phyloP scores from a whole-genome alignment of 371 early-diverging fungal species.

The Syncephalastrum contaminatum region DNA sequence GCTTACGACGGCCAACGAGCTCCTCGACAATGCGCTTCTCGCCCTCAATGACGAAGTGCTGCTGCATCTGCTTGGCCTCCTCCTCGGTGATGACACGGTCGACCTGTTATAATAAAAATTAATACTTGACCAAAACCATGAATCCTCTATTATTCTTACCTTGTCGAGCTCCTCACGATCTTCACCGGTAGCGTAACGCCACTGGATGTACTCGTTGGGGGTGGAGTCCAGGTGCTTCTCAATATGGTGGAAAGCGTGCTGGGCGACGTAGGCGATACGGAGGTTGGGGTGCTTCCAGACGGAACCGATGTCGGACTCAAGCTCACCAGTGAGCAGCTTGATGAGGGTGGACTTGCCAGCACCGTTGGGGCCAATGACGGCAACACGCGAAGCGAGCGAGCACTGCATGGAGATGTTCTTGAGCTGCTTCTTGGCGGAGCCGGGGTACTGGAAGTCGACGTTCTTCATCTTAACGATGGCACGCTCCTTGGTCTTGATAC shows the following conservation, averaged over 20 bases:
- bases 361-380: constrained; percentile 75
- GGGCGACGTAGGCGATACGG: constrained; percentile 78
- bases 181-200: constrained; percentile 72
- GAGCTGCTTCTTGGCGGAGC: constrained; percentile 52
- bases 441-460: constrained; percentile 70
- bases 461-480: constrained; percentile 66
- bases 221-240: constrained; percentile 68
- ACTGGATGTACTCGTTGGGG: constrained; percentile 69
- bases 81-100: constrained; percentile 61
- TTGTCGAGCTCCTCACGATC: constrained; percentile 68
- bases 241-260: constrained; percentile 80
- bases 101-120: constrained; percentile 12
- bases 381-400: constrained; percentile 69
- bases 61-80: constrained; percentile 65
- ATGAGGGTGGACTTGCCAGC: constrained; percentile 72
- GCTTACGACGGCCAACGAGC: constrained; percentile 65
- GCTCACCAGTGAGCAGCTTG: constrained; percentile 77
- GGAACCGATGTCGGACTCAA: constrained; percentile 36
- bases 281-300: constrained; percentile 61
- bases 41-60: constrained; percentile 59
- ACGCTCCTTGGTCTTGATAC: constrained; percentile 73
- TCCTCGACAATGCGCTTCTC: constrained; percentile 64
- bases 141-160: background rate
- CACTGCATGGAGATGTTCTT: constrained; percentile 58
- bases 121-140: too few relatives aligned